Evolutionary conservation across 768 basidiomycete genomes (phyloP), one percentile per base, ranked within the genome.

Genomic region (Tremella mesenterica): DNA sequence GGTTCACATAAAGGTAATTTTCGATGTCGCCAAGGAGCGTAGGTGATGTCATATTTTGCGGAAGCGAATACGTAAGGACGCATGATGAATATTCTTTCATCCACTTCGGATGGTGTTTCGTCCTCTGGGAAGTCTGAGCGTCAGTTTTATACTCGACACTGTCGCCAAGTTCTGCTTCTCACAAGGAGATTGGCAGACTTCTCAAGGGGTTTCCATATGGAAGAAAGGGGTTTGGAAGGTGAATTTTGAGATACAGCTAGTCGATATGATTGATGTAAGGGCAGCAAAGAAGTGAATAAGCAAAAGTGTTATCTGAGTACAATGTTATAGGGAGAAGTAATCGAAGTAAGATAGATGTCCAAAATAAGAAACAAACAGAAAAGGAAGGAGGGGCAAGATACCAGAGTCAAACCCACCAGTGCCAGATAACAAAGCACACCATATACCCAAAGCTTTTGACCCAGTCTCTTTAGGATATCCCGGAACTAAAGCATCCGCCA

Each of bases 1-100:
- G 61, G 53, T 1, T 50, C 38, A 18, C 59, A 64, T 12, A 67
- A 51, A 2, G 71, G 71, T n/a, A 72, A 52, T 14, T 50, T 51
- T 6, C 65, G 64, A 52, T 65, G 55, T 30, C 58, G 51, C 71
- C 71, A 72, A 0, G 71, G 69, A 3, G 61, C 71, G 45, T 63
- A 62, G 21, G 55, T 60, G n/a, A 63, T 48, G 18, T 68, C 65
- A 53, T 72, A 72, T 65, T 74, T 71, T 57, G 74, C 73, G 27
- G 69, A 74, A 0, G 73, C 75, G 52, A 77, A 76, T 6, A 76
- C 76, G 50, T 70, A 76, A 2, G 75, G 74, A 28, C 74, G 65
- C 44, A 75, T 58, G 33, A 75, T 73, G 56, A 75, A 76, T 48
- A 75, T 67, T 49, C 71, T 71, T 50, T 75, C 69, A 34, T 74